Percentiles rank a stretch among this genome's conserved stretches.
phyloP scores from a whole-genome alignment of 768 basidiomycete species.

The Rhodosporidiobolus odoratus region DNA sequence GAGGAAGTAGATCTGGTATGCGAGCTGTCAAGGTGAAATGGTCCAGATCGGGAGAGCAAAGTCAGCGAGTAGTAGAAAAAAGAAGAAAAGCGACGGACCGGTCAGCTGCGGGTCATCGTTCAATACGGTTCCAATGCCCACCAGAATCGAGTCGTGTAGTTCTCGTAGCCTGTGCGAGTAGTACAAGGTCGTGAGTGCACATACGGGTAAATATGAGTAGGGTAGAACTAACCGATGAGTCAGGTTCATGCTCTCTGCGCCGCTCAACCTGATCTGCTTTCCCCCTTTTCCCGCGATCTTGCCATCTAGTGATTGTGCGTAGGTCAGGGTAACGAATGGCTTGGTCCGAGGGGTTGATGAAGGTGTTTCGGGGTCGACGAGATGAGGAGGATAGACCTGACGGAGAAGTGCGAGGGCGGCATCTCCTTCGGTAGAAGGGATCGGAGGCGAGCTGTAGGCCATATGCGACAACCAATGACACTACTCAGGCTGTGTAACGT shows the following conservation, averaged over 20 bases:
- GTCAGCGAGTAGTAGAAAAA: conserved; percentile 27
- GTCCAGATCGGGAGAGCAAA: not conserved
- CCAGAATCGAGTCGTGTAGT: conserved; percentile 84
- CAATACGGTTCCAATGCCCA: conserved; percentile 82
- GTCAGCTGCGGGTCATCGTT: conserved; percentile 95
- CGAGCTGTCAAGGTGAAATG: conserved; percentile 42
- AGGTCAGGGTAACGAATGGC: conserved; percentile 48
- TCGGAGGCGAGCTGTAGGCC: not conserved
- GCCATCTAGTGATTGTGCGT: conserved; percentile 57
- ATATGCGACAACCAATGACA: not conserved
- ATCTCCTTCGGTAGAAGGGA: not conserved
- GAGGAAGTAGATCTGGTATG: conserved; percentile 41
- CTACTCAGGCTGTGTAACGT: not conserved
- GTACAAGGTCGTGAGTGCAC: too few species aligned
- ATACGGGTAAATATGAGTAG: not conserved
- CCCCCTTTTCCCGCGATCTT: conserved; percentile 75
- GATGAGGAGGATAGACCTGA: not conserved
- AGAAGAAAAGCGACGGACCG: conserved; percentile 60
- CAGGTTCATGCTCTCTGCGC: conserved; percentile 81
- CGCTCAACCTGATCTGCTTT: conserved; percentile 73
- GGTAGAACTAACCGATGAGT: conserved; percentile 72
- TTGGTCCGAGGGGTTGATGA: not conserved
- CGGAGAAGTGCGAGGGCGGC: not conserved
- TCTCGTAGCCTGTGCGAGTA: conserved; percentile 69
- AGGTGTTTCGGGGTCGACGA: not conserved